These are phyloP conservation scores for Hapsidospora chrysogenum DNA, from an alignment of 495 filamentous ascomycete genomes.

Conservation along the genomic window DNA sequence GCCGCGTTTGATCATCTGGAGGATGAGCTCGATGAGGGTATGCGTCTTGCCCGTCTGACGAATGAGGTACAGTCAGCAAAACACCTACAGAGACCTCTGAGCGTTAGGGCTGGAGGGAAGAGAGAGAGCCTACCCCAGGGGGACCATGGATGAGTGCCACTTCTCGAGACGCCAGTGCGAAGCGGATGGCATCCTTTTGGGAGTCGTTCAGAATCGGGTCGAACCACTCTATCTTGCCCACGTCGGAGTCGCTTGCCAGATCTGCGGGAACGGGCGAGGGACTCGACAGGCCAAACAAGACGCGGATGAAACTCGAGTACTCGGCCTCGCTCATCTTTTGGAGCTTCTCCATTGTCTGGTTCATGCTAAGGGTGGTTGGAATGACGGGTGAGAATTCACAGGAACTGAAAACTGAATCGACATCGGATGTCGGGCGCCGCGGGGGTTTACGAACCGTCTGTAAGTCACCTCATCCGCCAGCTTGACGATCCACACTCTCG, in stretches of 20 bases:
- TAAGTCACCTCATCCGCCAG: constrained; percentile 91
- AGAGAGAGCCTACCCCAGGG: constrained; percentile 47
- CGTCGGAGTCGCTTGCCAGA: constrained; percentile 16
- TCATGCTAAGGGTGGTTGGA: constrained; percentile 45
- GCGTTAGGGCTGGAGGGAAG: no score
- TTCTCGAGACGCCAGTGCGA: constrained; percentile 68
- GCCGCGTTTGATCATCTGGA: constrained; percentile 59
- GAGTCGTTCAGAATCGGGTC: constrained; percentile 72
- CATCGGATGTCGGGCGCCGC: no score
- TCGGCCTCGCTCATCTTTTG: constrained; percentile 52
- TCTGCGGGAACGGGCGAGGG: constrained; percentile 37
- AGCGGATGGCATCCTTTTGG: constrained; percentile 81
- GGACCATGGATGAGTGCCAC: constrained; percentile 91
- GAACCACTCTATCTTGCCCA: constrained; percentile 45
- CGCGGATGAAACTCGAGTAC: constrained; percentile 58
- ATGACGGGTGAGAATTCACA: neutral
- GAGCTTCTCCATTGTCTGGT: constrained; percentile 68
- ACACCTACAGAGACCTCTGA: no score
- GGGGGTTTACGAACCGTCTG: constrained; percentile 49
- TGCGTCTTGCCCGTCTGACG: constrained; percentile 82
- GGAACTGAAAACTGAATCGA: no score
- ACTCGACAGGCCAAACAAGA: constrained; percentile 60
- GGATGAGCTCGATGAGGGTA: constrained; percentile 85
- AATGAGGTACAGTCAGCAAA: neutral
- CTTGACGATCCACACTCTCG: constrained; percentile 57